Base-by-base conservation (phyloP, 2,329 filamentous ascomycete genomes). In the Ceratocystiopsis minuta region DNA sequence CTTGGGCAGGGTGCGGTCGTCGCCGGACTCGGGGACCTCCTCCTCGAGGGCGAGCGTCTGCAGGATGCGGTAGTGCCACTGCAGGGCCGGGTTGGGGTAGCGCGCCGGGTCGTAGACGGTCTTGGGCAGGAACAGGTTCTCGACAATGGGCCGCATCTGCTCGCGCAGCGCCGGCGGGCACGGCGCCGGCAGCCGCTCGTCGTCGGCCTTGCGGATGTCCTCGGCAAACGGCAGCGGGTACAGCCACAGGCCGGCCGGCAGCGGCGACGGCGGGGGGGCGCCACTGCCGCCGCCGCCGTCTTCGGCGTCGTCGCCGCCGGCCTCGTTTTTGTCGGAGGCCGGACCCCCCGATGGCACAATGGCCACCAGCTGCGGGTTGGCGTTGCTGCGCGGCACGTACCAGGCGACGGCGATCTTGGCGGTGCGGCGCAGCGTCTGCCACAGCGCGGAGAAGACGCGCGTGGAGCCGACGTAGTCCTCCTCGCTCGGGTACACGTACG, bases 41-140 rank as follows among this genome's bases (percentile, higher is more conserved):
- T 98, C 90, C 33, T 94, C 87, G 1, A 98, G 67, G 0, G 90
- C 90, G 44, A 95, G 69, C 7, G 83, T 80, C 60, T 98, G 90
- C 1, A 98, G 64, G 37, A 98, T 93, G 47, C 76, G 79, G 65
- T 96, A 98, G 62, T 96, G 90, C 87, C 88, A 98, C 60, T 98
- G 90, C 18, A 98, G 66, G 10, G 82, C 72, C 11, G 87, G 86
- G 47, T 98, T 98, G 0, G 90, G 84, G 53, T 95, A 96, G 53
- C 80, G 90, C 1, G 67, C 65, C 1, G 88, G 87, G 50, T 93
- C 80, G 54, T 92, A 98, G 31, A 72, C 67, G 6, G 72, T 86
- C 53, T 83, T 87, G 0, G 90, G 90, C 9, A 98, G 72, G 55
- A 94, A 85, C 1, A 95, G 64, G 50, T 93, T 85, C 55, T 90